Percentiles rank a stretch among this genome's conserved stretches.
phyloP scores from a whole-genome alignment of 2,329 filamentous ascomycete genomes.

The Sarocladium brachiariae region DNA sequence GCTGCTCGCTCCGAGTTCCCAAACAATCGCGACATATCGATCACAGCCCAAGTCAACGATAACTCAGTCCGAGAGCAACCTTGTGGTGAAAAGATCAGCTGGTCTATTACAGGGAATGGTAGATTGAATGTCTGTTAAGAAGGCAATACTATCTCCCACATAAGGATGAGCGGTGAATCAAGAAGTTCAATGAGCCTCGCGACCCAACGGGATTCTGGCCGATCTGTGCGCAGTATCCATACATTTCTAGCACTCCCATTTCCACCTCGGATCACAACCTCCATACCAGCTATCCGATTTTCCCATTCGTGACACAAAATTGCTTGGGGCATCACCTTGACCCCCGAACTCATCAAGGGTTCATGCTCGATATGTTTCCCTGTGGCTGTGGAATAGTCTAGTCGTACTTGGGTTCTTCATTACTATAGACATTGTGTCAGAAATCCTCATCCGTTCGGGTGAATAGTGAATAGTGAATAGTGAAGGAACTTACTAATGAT shows the following conservation, averaged over 20 bases:
- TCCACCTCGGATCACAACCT: constrained; percentile 58
- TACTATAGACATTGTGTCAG: too few species aligned
- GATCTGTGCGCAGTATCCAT: neutral
- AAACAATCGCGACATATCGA: constrained; percentile 43
- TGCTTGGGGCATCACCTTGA: too few species aligned
- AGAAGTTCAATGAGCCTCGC: too few species aligned
- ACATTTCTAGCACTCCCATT: constrained; percentile 49
- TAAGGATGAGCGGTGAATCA: too few species aligned
- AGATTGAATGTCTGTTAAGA: constrained; percentile 33
- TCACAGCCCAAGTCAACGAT: constrained; percentile 41
- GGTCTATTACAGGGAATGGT: constrained; percentile 40
- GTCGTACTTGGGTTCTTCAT: too few species aligned
- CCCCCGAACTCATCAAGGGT: too few species aligned
- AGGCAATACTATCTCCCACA: neutral
- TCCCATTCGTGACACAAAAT: too few species aligned
- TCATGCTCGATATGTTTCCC: too few species aligned
- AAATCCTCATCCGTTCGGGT: too few species aligned
- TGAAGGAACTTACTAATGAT: too few species aligned
- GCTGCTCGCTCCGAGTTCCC: constrained; percentile 46
- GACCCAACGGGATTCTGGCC: neutral
- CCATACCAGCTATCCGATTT: constrained; percentile 49
- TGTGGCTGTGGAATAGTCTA: too few species aligned
- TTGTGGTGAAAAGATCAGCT: constrained; percentile 45
- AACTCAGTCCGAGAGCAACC: constrained; percentile 46
- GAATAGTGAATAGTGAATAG: too few species aligned